A percentile compares a stretch with the other conserved stretches of the same genome.
phyloP scores from a whole-genome alignment of 176 grass and related monocot species.

The Otatea glauca region DNA sequence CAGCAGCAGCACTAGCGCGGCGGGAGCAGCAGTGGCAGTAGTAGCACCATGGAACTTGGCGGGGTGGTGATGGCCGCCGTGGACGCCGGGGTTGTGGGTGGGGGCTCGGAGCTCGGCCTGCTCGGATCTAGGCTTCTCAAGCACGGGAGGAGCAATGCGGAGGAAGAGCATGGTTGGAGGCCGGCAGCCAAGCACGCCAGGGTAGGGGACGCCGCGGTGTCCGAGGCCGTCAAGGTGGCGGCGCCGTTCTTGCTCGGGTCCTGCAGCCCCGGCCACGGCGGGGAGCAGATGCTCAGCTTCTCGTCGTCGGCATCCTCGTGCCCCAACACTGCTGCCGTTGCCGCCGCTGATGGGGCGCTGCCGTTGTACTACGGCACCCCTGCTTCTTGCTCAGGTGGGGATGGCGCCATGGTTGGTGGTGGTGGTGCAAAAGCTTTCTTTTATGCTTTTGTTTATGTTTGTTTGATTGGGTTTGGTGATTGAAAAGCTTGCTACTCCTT shows the following conservation, averaged over 20 bases:
- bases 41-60: conserved; percentile 46
- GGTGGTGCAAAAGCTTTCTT: not conserved
- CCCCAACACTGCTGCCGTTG: not conserved
- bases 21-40: not conserved
- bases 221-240: conserved; percentile 55
- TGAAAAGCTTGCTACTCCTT: conserved; percentile 39
- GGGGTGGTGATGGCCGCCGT: conserved; percentile 57
- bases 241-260: conserved; percentile 57
- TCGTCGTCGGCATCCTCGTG: conserved; percentile 47
- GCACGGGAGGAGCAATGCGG: conserved; percentile 66
- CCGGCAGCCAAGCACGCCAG: conserved; percentile 56
- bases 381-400: conserved; percentile 67
- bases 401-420: not conserved
- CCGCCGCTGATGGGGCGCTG: conserved; percentile 38
- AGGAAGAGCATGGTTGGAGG: conserved; percentile 55
- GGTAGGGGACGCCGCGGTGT: conserved; percentile 43
- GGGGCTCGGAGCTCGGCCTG: conserved; percentile 46
- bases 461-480: conserved; percentile 32
- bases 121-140: conserved; percentile 71
- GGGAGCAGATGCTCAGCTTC: conserved; percentile 97
- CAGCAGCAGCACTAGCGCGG: conserved; percentile 25
- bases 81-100: conserved; percentile 45
- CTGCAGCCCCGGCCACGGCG: conserved; percentile 50
- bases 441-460: not conserved
- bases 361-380: conserved; percentile 68